Conservation (phyloP, 2,329 filamentous ascomycete genomes). For the Penicillium brevicompactum region DNA sequence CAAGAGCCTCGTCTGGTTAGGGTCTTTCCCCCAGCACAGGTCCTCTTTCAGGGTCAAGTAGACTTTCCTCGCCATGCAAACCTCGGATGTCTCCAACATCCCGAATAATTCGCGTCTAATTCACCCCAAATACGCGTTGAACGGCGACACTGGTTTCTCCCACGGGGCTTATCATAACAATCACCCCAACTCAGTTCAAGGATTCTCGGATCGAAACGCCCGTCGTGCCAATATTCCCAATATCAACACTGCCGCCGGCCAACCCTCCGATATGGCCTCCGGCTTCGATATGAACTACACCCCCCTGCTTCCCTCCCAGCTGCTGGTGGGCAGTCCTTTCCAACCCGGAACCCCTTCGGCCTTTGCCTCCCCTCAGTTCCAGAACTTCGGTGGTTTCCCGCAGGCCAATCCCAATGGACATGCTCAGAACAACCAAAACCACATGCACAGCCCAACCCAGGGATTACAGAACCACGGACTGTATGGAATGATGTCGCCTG, state of each 20-base stretch:
- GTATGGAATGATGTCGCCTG: conserved; percentile 84
- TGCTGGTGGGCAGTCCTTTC: conserved; percentile 93
- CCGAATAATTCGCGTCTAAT: conserved; percentile 63
- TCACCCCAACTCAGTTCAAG: conserved; percentile 63
- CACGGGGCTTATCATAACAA: conserved; percentile 91
- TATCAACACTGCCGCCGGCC: conserved; percentile 78
- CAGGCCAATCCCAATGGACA: conserved; percentile 57
- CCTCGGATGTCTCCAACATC: conserved; percentile 68
- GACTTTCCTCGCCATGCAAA: conserved; percentile 75
- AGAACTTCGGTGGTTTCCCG: conserved; percentile 77
- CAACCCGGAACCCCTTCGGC: conserved; percentile 90
- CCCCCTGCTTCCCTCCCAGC: conserved; percentile 87
- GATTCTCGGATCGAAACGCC: conserved; percentile 84
- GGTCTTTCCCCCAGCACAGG: conserved; percentile 4
- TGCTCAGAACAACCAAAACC: conserved; percentile 60
- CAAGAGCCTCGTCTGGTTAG: conserved; percentile 9
- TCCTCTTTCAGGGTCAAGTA: conserved; percentile 20
- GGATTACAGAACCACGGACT: conserved; percentile 70
- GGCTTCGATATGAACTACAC: conserved; percentile 99
- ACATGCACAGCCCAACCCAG: conserved; percentile 73
- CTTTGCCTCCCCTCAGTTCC: conserved; percentile 90
- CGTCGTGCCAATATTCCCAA: conserved; percentile 82
- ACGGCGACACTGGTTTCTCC: conserved; percentile 78
- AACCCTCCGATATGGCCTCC: conserved; percentile 73
- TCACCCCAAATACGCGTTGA: conserved; percentile 68